Base-by-base conservation (phyloP, 2,329 filamentous ascomycete species). In the Sporothrix pallida region DNA sequence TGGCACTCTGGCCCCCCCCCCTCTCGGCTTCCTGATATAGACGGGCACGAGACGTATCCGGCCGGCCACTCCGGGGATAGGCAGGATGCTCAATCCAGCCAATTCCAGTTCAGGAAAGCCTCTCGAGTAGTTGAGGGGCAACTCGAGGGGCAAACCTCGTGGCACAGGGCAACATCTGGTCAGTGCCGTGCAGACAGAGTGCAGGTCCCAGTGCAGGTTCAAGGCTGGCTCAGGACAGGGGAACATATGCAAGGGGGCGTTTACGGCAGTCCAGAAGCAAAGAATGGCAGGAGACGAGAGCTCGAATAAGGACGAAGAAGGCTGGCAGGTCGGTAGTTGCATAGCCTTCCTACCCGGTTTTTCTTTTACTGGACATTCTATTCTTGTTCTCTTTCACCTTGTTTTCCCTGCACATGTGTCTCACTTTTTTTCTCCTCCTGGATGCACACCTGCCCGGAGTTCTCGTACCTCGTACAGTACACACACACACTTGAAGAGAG, bases 11-110 rank as follows among this genome's bases (percentile, higher is more conserved):
- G 31, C 63, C 9, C n/a, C 37, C 4, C 15, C 20, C 6, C 31
- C 63, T 9, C 20, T 8, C 17, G 65, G 65, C 65, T 68, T 37
- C 23, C 23, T 48, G 10, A 67, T 26, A 67, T 6, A 37, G 62
- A 67, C 62, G 42, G 20, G 62, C 62, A 67, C 62, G 42, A 48
- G 42, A 26, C 62, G n/a, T 46, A 67, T 17, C n/a, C 62, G 62
- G 42, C 20, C 62, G 62, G 62, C 37, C 62, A 67, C 62, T 42
- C 62, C 42, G 62, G 62, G 9, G 62, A 67, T 17, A 26, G 42
- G 42, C 42, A 26, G 42, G 10, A 48, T 48, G 17, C 62, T 20
- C 20, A n/a, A 20, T 46, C 46, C 37, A 46, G 60, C 15, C 31
- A 9, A 10, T 44, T 31, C 37, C 44, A n/a, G 31, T 20, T 26